These are phyloP conservation scores for Alloascoidea africana DNA, from an alignment of 805 yeast genomes.

Conservation along the genomic window DNA sequence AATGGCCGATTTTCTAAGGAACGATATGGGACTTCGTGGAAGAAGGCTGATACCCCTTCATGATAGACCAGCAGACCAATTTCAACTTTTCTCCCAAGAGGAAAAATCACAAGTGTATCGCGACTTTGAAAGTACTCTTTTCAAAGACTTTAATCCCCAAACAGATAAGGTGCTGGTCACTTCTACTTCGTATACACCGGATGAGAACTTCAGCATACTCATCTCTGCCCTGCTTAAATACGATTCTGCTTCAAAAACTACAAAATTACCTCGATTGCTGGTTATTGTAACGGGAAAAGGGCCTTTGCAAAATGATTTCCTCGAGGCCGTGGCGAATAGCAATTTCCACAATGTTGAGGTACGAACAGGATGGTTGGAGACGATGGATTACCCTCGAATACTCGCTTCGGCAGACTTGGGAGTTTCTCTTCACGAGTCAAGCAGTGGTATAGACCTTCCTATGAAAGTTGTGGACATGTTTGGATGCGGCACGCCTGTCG, in stretches of 20 bases:
- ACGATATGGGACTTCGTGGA: slow-evolving; percentile 35
- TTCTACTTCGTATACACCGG: slow-evolving; percentile 92
- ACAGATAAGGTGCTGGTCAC: slow-evolving; percentile 58
- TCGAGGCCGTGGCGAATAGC: slow-evolving; percentile 27
- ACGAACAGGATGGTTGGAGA: slow-evolving; percentile 58
- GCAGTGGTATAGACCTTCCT: slow-evolving; percentile 89
- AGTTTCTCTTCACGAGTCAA: slow-evolving; percentile 77
- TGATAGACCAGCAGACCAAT: slow-evolving; percentile 72
- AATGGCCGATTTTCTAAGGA: slow-evolving; percentile 46
- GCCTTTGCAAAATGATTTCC: slow-evolving; percentile 48
- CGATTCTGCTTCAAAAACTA: slow-evolving; percentile 29
- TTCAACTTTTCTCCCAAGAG: slow-evolving; percentile 30
- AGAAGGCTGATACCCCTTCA: slow-evolving; percentile 49
- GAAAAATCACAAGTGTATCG: slow-evolving; percentile 19
- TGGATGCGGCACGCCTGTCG: slow-evolving; percentile 90
- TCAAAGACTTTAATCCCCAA: slow-evolving; percentile 18
- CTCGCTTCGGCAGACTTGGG: slow-evolving; percentile 75
- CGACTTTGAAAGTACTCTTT: slow-evolving; percentile 17
- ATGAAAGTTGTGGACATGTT: slow-evolving; percentile 95
- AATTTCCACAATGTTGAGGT: slow-evolving; percentile 35
- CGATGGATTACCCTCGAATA: slow-evolving; percentile 67
- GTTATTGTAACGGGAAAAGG: slow-evolving; percentile 97
- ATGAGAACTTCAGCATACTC: slow-evolving; percentile 69
- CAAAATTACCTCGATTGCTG: slow-evolving; percentile 29
- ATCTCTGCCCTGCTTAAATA: slow-evolving; percentile 53